Conservation (phyloP, 768 basidiomycete genomes). For the Pulveroboletus sp. region DNA sequence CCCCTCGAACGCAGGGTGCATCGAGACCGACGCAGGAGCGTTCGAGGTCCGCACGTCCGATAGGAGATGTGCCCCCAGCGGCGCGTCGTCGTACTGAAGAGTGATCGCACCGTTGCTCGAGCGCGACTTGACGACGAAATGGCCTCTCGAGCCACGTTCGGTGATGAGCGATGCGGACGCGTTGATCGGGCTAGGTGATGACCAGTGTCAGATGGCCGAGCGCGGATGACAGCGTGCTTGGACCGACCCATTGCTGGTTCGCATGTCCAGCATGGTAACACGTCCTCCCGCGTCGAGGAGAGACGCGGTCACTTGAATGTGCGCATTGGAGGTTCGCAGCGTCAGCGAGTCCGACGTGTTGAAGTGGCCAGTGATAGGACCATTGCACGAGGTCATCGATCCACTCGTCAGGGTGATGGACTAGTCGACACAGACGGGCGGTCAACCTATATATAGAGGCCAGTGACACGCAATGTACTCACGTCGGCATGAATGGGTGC, state of each 20-base stretch:
- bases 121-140: conserved; percentile 30
- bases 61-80: conserved; percentile 28
- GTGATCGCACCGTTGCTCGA: conserved; percentile 33
- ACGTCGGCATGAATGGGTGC: conserved; percentile 27
- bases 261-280: conserved; percentile 13
- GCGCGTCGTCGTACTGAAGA: conserved; percentile 27
- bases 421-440: conserved; percentile 15
- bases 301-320: conserved; percentile 26
- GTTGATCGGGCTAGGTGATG: conserved; percentile 13
- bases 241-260: conserved; percentile 22
- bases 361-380: conserved; percentile 35
- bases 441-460: not conserved
- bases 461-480: not conserved
- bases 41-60: conserved; percentile 36
- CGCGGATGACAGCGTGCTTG: no score
- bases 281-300: conserved; percentile 12
- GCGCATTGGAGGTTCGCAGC: conserved; percentile 34
- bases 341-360: conserved; percentile 25
- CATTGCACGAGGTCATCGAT: conserved; percentile 29
- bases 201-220: no score
- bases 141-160: conserved; percentile 17
- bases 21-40: conserved; percentile 14
- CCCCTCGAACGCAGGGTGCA: conserved; percentile 40
- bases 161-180: conserved; percentile 28
- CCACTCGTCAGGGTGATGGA: conserved; percentile 25